Percentiles rank a stretch among this genome's conserved stretches.
These are phyloP conservation scores for Phytophthora melonis DNA, from an alignment of 352 stramenopile genomes.

Conservation along the genomic window DNA sequence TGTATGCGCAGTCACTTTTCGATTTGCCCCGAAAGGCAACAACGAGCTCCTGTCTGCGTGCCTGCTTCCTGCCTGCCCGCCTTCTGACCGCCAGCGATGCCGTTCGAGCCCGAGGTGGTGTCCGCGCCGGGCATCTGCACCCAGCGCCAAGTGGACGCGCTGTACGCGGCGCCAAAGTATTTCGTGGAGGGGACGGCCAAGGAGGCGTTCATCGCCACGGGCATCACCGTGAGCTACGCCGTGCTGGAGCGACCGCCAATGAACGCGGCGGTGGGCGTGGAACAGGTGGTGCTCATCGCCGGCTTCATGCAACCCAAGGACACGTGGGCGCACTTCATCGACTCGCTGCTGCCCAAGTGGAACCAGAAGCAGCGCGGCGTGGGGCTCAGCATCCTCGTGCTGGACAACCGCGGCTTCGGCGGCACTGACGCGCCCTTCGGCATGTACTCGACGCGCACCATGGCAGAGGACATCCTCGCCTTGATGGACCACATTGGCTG, in stretches of 20 bases:
- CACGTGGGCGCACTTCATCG: constrained; percentile 60
- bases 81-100: constrained; percentile 29
- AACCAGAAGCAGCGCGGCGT: constrained; percentile 31
- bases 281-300: constrained; percentile 63
- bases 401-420: constrained; percentile 72
- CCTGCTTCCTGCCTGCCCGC: not conserved
- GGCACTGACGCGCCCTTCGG: constrained; percentile 51
- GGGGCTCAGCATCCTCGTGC: constrained; percentile 56
- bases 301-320: constrained; percentile 67
- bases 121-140: constrained; percentile 43
- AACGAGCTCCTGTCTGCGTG: not conserved
- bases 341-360: constrained; percentile 55
- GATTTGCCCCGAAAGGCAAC: constrained; percentile 17
- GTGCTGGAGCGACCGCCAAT: constrained; percentile 41
- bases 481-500: constrained; percentile 73
- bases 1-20: constrained; percentile 38
- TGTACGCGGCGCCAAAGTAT: constrained; percentile 55
- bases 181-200: constrained; percentile 37
- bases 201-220: constrained; percentile 43
- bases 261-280: constrained; percentile 39
- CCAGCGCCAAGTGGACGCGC: constrained; percentile 60
- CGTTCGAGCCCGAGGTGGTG: constrained; percentile 33
- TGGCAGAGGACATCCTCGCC: constrained; percentile 64
- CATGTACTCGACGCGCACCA: constrained; percentile 62
- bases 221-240: constrained; percentile 62